Evolutionary conservation across 805 yeast genomes (phyloP).

Genomic region (Metschnikowia lachancei): DNA sequence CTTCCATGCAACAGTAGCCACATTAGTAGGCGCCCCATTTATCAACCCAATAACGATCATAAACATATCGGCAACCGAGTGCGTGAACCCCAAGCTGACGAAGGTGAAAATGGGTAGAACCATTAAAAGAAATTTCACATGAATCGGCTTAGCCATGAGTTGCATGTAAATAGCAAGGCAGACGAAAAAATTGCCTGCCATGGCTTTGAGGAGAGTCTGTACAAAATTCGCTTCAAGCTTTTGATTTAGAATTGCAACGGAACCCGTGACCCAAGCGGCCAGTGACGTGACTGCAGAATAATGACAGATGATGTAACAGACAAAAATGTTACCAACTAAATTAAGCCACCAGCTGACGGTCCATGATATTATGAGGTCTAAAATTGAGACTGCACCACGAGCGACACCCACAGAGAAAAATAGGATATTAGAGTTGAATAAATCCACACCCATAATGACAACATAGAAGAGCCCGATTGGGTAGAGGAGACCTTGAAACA

Average conservation of each 20-base stretch:
- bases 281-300: conserved; percentile 49
- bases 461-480: conserved; percentile 76
- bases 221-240: conserved; percentile 49
- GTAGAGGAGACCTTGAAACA: conserved; percentile 60
- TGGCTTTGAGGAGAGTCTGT: conserved; percentile 63
- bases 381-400: conserved; percentile 64
- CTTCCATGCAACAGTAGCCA: conserved; percentile 70
- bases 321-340: conserved; percentile 61
- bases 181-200: conserved; percentile 78
- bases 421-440: conserved; percentile 71
- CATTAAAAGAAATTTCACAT: conserved; percentile 66
- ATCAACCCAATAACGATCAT: conserved; percentile 62
- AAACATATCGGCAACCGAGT: conserved; percentile 81
- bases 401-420: conserved; percentile 67
- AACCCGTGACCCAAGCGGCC: conserved; percentile 45
- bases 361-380: conserved; percentile 68
- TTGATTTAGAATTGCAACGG: conserved; percentile 45
- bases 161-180: conserved; percentile 74
- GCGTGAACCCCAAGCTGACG: conserved; percentile 76
- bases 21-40: conserved; percentile 62
- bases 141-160: conserved; percentile 74
- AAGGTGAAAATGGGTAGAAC: conserved; percentile 70
- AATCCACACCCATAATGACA: conserved; percentile 69
- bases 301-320: conserved; percentile 61
- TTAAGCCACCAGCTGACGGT: conserved; percentile 64